phyloP scores from a whole-genome alignment of 768 basidiomycete species.

The Gloeopeniophorella convolvens region DNA sequence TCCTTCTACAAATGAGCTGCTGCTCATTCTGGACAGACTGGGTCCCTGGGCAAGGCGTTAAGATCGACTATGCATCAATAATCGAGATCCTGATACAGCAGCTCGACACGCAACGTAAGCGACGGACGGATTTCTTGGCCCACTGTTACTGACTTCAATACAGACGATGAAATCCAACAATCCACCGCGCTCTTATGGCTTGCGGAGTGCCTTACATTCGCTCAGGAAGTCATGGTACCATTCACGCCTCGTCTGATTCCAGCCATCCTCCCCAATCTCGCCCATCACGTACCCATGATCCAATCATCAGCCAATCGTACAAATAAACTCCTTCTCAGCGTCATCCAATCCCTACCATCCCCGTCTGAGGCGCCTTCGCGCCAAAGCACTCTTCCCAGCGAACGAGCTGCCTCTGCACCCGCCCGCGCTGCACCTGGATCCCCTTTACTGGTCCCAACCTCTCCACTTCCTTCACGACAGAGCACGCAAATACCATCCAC shows the following conservation, averaged over 20 bases:
- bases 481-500: slow-evolving; percentile 32
- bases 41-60: slow-evolving; percentile 91
- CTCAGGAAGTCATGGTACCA: slow-evolving; percentile 86
- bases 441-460: slow-evolving; percentile 43
- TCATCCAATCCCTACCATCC: slow-evolving; percentile 79
- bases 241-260: slow-evolving; percentile 92
- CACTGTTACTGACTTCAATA: not conserved
- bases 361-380: slow-evolving; percentile 46
- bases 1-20: not conserved
- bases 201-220: slow-evolving; percentile 81
- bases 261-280: slow-evolving; percentile 90
- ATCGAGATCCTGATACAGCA: slow-evolving; percentile 91
- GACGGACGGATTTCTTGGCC: not conserved
- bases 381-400: slow-evolving; percentile 24
- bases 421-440: slow-evolving; percentile 41
- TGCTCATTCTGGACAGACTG: slow-evolving; percentile 45
- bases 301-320: slow-evolving; percentile 81
- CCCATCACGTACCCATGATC: slow-evolving; percentile 85
- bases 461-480: slow-evolving; percentile 43
- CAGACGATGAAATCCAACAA: slow-evolving; percentile 93
- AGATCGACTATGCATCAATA: slow-evolving; percentile 85
- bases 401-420: slow-evolving; percentile 23
- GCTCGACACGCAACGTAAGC: slow-evolving; percentile 68
- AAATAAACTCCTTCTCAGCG: slow-evolving; percentile 76
- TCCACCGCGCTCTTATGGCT: slow-evolving; percentile 93